Percentiles rank a stretch among this genome's conserved stretches.
Evolutionary conservation across 257 asterid species (phyloP).

Genomic region (Nicotiana benthamiana): DNA sequence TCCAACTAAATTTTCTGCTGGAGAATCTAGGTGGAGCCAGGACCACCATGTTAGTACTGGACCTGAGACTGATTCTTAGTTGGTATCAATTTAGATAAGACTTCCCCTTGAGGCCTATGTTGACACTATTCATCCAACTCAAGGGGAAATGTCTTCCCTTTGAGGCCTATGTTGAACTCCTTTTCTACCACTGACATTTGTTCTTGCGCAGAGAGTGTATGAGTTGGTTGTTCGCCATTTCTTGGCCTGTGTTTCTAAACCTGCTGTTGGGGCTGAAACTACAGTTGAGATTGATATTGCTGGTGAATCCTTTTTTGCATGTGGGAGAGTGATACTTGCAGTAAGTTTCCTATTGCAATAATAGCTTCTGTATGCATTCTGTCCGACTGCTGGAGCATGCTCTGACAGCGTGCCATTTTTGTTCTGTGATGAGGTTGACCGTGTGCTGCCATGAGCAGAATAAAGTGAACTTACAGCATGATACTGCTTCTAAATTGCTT

Average conservation of each 20-base stretch:
- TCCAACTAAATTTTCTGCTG: conserved; percentile 91
- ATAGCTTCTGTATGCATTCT: not conserved
- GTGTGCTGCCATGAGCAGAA: not conserved
- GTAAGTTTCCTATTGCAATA: conserved; percentile 43
- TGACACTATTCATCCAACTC: not conserved
- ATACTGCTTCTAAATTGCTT: not conserved
- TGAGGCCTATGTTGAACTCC: not conserved
- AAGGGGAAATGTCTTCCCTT: not conserved
- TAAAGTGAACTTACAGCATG: not conserved
- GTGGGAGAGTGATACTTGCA: conserved; percentile 84
- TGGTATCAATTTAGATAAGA: not conserved
- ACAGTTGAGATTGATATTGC: conserved; percentile 90
- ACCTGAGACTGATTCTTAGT: conserved; percentile 6
- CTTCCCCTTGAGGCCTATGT: not conserved
- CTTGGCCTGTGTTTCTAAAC: conserved; percentile 97
- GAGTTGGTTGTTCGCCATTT: conserved; percentile 98
- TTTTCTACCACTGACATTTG: conserved; percentile 15
- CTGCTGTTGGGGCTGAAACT: conserved; percentile 96
- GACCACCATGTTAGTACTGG: conserved; percentile 80
- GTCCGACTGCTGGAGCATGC: not conserved
- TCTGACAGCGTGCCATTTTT: not conserved
- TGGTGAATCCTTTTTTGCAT: conserved; percentile 75
- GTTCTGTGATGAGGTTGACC: not conserved
- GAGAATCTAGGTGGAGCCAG: conserved; percentile 88
- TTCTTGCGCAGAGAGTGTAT: conserved; percentile 61